Percentiles rank a stretch among this genome's conserved stretches.
These are phyloP conservation scores for Pythium scleroteichum DNA, from an alignment of 352 stramenopile genomes.

Conservation along the genomic window DNA sequence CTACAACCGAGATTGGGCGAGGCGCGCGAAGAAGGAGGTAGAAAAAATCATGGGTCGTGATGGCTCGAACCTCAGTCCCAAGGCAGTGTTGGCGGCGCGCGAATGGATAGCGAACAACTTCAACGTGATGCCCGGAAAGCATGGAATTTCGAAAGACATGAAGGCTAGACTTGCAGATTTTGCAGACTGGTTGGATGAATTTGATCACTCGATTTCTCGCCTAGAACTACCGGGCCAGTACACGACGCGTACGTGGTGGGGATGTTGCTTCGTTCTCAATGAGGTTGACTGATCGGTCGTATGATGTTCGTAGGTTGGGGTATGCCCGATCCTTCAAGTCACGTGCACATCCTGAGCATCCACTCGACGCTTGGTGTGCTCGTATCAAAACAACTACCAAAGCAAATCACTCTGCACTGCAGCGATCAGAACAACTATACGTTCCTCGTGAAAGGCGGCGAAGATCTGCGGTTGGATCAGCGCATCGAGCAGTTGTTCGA, in stretches of 20 bases:
- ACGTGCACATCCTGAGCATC: constrained; percentile 76
- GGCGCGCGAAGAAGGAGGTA: constrained; percentile 37
- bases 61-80: constrained; percentile 48
- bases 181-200: constrained; percentile 84
- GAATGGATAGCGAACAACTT: constrained; percentile 80
- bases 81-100: constrained; percentile 52
- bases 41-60: constrained; percentile 77
- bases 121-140: constrained; percentile 61
- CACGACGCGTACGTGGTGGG: too few relatives aligned
- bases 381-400: constrained; percentile 83
- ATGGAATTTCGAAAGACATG: constrained; percentile 81
- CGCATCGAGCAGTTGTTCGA: constrained; percentile 92
- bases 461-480: constrained; percentile 91
- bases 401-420: constrained; percentile 78
- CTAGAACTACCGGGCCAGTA: constrained; percentile 86
- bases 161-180: constrained; percentile 80
- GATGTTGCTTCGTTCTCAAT: constrained; percentile 9
- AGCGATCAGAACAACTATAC: constrained; percentile 83
- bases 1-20: constrained; percentile 77
- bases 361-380: constrained; percentile 76
- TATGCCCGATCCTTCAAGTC: constrained; percentile 62
- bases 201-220: constrained; percentile 65
- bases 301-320: constrained; percentile 49
- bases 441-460: constrained; percentile 90
- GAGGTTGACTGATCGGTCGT: too few relatives aligned